Evolutionary conservation across 192 early-diverging fungal genomes (phyloP), one percentile per base, ranked within the genome.

Genomic region (Allomyces arbusculus): DNA sequence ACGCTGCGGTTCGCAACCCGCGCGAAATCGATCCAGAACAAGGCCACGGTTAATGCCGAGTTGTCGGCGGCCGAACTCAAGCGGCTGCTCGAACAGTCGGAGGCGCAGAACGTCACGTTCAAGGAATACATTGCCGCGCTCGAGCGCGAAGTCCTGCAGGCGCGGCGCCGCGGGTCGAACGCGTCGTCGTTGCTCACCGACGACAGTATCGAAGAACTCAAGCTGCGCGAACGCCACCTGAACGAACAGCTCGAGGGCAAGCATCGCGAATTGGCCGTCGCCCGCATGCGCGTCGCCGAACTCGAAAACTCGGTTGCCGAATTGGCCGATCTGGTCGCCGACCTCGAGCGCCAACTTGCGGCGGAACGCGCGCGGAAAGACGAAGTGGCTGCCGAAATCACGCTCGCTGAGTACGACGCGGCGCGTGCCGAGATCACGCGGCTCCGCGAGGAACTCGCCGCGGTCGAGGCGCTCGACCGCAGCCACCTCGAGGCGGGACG

Each of bases 21-120:
- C 70, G 96, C 96, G 63, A 99, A 99, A 81, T 87, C 89, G 67
- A 99, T 99, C 78, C 95, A 95, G 86, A 99, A 99, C 84, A 97
- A 97, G 82, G 94, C 96, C 74, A 95, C 91, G 81, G 84, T 99
- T 72, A 99, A 99, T 74, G 87, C 91, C 65, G 96, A 99, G 75
- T 83, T 96, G 62, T 89, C 86, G 62, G 86, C 92, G 5, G 85
- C 87, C 14, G 96, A 99, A 73, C 88, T 99, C 75, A 99, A 99
- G 80, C 78, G 78, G 3, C 75, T 96, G 66, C 81, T 99, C 69
- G 97, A 94, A 76, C 89, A 87, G 72, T 82, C 88, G 58, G 93
- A 94, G 67, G 72, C 79, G 2, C 88, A 95, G 68, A 78, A 87
- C 24, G 75, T 88, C 19, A 80, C 84, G 2, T 89, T 90, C 69